phyloP scores from a whole-genome alignment of 108 stramenopile genomes.

The Parietichytrium sp. region DNA sequence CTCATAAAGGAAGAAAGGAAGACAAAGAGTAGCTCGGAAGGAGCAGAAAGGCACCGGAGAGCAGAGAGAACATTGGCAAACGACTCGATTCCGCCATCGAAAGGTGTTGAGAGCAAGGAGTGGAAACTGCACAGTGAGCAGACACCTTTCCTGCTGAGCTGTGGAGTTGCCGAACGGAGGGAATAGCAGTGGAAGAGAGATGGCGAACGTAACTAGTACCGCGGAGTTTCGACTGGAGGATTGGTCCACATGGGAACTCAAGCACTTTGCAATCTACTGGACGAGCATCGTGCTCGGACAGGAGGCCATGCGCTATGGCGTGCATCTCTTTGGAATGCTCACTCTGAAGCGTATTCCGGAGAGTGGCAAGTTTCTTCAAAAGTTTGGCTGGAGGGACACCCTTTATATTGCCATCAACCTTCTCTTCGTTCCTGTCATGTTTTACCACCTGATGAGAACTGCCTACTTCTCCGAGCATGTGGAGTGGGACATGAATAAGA shows the following conservation, averaged over 20 bases:
- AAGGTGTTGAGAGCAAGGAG: too few relatives aligned
- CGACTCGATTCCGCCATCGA: too few relatives aligned
- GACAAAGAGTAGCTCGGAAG: too few relatives aligned
- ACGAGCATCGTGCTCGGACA: conserved; percentile 48
- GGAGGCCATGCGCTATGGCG: conserved; percentile 43
- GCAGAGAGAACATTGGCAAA: too few relatives aligned
- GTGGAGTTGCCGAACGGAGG: too few relatives aligned
- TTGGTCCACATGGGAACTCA: not conserved
- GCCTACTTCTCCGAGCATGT: conserved; percentile 46
- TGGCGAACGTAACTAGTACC: too few relatives aligned
- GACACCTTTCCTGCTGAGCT: too few relatives aligned
- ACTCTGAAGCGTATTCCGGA: conserved; percentile 43
- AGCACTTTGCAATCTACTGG: not conserved
- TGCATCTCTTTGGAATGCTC: conserved; percentile 44
- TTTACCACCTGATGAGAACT: conserved; percentile 56
- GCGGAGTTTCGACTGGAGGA: too few relatives aligned
- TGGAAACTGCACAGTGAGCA: too few relatives aligned
- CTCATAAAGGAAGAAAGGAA: too few relatives aligned
- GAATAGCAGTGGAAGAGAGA: too few relatives aligned
- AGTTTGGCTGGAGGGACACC: conserved; percentile 42
- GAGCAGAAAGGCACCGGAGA: too few relatives aligned
- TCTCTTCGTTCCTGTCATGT: conserved; percentile 52
- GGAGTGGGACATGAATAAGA: conserved; percentile 47
- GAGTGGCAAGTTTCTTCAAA: conserved; percentile 58
- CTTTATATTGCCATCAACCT: conserved; percentile 57